Conservation (phyloP, 495 filamentous ascomycete genomes). For the Opeltia flavorubescens region DNA sequence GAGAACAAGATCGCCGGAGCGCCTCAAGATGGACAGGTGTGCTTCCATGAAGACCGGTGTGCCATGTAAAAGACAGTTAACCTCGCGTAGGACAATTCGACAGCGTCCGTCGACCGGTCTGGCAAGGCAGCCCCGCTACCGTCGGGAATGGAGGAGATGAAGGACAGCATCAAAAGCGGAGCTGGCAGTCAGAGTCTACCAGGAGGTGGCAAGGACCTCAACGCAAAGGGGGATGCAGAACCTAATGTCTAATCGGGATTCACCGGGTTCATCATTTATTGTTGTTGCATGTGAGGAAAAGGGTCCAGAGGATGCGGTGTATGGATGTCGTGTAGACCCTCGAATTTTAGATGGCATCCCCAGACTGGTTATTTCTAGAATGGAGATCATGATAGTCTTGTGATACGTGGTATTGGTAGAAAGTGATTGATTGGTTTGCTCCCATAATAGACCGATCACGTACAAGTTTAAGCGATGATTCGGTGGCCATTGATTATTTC, state of each 20-base stretch:
- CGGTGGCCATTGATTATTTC: background rate
- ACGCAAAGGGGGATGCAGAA: slow-evolving; percentile 20
- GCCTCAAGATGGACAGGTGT: slow-evolving; percentile 11
- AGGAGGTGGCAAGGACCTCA: slow-evolving; percentile 18
- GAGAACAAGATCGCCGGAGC: slow-evolving; percentile 21
- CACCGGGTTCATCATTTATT: background rate
- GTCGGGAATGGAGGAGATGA: slow-evolving; percentile 21
- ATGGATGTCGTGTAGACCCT: no score
- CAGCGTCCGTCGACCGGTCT: slow-evolving; percentile 21
- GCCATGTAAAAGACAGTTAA: background rate
- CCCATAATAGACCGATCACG: background rate
- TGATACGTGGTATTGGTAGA: no score
- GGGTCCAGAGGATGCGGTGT: no score
- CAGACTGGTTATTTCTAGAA: no score
- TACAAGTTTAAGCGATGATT: background rate
- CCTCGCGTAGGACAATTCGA: slow-evolving; percentile 6
- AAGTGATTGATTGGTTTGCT: background rate
- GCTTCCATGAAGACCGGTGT: background rate
- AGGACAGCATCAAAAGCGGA: slow-evolving; percentile 9
- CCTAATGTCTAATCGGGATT: background rate
- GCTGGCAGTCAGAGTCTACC: slow-evolving; percentile 11
- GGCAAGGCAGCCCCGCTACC: slow-evolving; percentile 31
- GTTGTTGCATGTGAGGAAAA: no score
- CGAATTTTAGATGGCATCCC: no score
- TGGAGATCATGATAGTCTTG: no score